phyloP scores from a whole-genome alignment of 2,329 filamentous ascomycete species.

The Talaromyces piceae region DNA sequence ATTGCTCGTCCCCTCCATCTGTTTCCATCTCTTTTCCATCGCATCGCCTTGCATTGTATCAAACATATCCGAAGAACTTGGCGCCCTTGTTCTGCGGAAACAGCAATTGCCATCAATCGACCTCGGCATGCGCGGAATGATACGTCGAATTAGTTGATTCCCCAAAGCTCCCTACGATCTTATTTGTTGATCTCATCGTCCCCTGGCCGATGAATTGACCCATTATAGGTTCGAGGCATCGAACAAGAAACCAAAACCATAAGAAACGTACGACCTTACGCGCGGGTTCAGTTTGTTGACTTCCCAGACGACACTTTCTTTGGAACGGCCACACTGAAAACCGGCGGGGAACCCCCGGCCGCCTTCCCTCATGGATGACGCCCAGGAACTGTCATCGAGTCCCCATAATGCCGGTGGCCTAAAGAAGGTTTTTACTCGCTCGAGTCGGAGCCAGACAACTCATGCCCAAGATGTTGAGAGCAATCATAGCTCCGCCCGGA shows the following conservation, averaged over 20 bases:
- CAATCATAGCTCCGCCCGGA: slow-evolving; percentile 23
- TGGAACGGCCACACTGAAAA: not conserved
- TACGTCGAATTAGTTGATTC: not conserved
- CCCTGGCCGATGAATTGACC: not conserved
- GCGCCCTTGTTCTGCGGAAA: not conserved
- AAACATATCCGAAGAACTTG: not conserved
- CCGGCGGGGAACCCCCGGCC: not conserved
- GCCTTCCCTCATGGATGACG: slow-evolving; percentile 26
- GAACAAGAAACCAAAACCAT: not conserved
- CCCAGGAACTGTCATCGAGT: slow-evolving; percentile 15
- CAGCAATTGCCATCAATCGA: not conserved
- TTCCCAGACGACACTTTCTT: not conserved
- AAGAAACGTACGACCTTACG: not conserved
- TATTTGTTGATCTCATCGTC: not conserved
- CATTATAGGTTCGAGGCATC: not conserved
- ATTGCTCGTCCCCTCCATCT: not conserved
- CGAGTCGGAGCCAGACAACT: slow-evolving; percentile 31
- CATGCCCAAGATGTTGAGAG: slow-evolving; percentile 25
- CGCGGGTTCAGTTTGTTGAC: too few relatives aligned
- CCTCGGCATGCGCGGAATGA: not conserved
- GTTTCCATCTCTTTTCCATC: not conserved
- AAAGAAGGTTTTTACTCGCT: slow-evolving; percentile 27
- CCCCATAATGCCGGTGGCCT: slow-evolving; percentile 27
- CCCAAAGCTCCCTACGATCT: not conserved
- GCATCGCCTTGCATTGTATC: not conserved